Evolutionary conservation across 169 alveolate genomes (phyloP).

Genomic region (Plasmodium knowlesi): DNA sequence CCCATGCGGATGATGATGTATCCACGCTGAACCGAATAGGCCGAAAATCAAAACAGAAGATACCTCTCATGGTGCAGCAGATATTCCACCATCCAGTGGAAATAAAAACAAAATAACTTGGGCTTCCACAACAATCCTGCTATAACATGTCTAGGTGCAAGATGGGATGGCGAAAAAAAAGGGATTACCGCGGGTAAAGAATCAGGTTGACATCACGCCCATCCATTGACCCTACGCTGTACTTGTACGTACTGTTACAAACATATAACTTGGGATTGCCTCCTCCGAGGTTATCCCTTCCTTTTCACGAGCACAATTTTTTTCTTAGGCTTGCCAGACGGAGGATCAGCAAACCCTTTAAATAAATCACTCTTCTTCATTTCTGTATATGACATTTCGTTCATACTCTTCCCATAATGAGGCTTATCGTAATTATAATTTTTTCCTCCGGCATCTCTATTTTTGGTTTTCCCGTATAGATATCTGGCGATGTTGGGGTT

Average conservation of each 20-base stretch:
- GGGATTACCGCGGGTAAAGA: neutral
- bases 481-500: conserved; percentile 45
- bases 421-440: conserved; percentile 44
- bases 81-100: neutral
- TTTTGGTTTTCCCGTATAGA: conserved; percentile 21
- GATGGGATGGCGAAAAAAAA: neutral
- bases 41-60: neutral
- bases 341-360: conserved; percentile 33
- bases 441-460: neutral
- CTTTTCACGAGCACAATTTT: conserved; percentile 24
- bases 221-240: neutral
- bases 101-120: neutral
- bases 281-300: neutral
- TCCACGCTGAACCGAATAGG: neutral
- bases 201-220: neutral
- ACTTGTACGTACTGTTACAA: neutral
- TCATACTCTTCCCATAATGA: conserved; percentile 48
- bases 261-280: neutral
- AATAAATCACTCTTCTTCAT: conserved; percentile 39
- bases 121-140: neutral
- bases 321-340: conserved; percentile 18
- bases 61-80: neutral
- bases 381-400: conserved; percentile 27
- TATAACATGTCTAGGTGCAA: neutral
- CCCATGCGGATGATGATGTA: neutral